Conservation (phyloP, 306 rosid species). For the Ceratonia siliqua region DNA sequence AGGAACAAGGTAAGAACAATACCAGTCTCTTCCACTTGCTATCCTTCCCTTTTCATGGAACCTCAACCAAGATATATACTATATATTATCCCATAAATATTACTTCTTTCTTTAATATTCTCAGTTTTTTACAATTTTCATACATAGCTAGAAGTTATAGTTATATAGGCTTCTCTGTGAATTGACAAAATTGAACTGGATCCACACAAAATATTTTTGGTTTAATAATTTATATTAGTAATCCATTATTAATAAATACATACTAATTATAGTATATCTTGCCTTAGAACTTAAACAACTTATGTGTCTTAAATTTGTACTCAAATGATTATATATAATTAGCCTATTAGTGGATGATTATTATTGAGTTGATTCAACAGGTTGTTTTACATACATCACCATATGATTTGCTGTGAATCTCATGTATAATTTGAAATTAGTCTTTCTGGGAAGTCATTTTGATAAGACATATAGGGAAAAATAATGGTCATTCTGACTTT, state of each 20-base stretch:
- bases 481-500: slow-evolving; percentile 14
- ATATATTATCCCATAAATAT: no score
- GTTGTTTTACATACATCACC: slow-evolving; percentile 23
- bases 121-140: background rate
- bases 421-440: slow-evolving; percentile 19
- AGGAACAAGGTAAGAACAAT: slow-evolving; percentile 29
- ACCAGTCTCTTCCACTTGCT: slow-evolving; percentile 34
- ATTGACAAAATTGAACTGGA: no score
- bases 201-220: no score
- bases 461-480: background rate
- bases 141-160: background rate
- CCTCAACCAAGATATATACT: background rate
- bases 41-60: slow-evolving; percentile 27
- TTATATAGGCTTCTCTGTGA: no score
- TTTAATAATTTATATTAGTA: no score
- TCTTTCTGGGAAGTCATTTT: slow-evolving; percentile 18
- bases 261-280: no score
- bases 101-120: no score
- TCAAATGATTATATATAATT: no score
- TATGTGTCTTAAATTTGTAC: no score
- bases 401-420: slow-evolving; percentile 39
- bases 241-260: no score
- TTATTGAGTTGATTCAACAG: slow-evolving; percentile 31
- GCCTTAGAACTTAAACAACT: no score
- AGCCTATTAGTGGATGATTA: slow-evolving; percentile 3